Conservation (phyloP, 192 early-diverging fungal species). For the Nowakowskiella sp. region DNA sequence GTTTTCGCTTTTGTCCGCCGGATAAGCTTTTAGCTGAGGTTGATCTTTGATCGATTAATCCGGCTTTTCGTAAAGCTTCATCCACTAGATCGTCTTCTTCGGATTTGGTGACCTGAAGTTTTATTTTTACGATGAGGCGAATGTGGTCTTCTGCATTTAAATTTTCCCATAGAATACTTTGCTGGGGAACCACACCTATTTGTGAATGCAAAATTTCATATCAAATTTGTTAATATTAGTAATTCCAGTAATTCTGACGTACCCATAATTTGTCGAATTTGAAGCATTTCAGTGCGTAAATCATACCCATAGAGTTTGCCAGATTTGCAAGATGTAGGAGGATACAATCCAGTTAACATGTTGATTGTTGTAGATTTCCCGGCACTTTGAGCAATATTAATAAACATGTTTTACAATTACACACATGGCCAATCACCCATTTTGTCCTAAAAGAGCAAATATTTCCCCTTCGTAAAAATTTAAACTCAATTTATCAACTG, state of each 20-base stretch:
- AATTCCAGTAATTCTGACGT: too few species aligned
- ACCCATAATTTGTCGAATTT: constrained; percentile 52
- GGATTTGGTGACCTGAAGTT: constrained; percentile 37
- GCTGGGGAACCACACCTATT: constrained; percentile 26
- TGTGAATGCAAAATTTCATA: too few species aligned
- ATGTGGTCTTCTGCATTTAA: constrained; percentile 58
- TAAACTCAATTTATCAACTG: constrained; percentile 42
- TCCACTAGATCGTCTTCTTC: constrained; percentile 32
- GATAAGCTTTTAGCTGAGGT: constrained; percentile 26
- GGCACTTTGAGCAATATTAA: constrained; percentile 36
- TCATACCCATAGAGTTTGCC: constrained; percentile 31
- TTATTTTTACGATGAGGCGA: constrained; percentile 52
- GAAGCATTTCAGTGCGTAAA: constrained; percentile 36
- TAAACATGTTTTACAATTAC: constrained; percentile 6
- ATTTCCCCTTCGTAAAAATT: constrained; percentile 47
- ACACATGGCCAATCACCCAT: constrained; percentile 14
- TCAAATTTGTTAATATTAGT: too few species aligned
- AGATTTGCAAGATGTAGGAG: constrained; percentile 48
- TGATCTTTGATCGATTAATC: constrained; percentile 5
- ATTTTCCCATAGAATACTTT: constrained; percentile 59
- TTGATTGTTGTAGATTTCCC: constrained; percentile 63
- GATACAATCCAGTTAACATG: constrained; percentile 56
- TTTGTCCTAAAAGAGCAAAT: constrained; percentile 28
- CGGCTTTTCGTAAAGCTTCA: constrained; percentile 23
- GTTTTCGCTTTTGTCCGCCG: constrained; percentile 58